Percentiles rank a stretch among this genome's conserved stretches.
These are phyloP conservation scores for Rhododendron ovatum DNA, from an alignment of 148 eudicot species.

Conservation along the genomic window DNA sequence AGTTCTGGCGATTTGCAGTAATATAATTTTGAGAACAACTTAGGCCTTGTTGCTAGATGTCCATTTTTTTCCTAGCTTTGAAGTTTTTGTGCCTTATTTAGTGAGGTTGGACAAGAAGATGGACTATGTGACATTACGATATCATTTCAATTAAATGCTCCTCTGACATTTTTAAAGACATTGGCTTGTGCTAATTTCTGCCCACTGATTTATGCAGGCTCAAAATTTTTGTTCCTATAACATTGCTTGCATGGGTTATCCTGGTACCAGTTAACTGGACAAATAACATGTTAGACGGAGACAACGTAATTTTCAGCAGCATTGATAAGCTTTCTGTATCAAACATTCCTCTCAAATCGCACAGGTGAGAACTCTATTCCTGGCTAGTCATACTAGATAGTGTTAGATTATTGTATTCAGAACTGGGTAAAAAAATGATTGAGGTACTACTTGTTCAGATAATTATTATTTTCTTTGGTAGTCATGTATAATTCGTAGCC, in stretches of 20 bases:
- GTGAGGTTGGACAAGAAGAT: background rate
- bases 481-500: background rate
- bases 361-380: slow-evolving; percentile 38
- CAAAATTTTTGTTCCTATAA: slow-evolving; percentile 83
- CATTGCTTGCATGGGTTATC: slow-evolving; percentile 49
- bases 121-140: background rate
- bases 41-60: background rate
- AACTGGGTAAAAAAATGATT: background rate
- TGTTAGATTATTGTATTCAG: background rate
- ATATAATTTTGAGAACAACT: background rate
- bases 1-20: background rate
- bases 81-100: background rate
- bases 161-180: background rate
- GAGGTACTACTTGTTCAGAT: background rate
- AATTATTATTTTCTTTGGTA: background rate
- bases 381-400: background rate
- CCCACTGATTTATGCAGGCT: slow-evolving; percentile 49
- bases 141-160: background rate
- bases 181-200: slow-evolving; percentile 10
- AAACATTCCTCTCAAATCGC: slow-evolving; percentile 61
- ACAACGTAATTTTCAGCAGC: slow-evolving; percentile 42
- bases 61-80: background rate
- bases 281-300: slow-evolving; percentile 42
- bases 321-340: slow-evolving; percentile 90
- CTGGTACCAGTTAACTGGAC: slow-evolving; percentile 84